Percentiles rank a stretch among this genome's conserved stretches.
Evolutionary conservation across 2,329 filamentous ascomycete genomes (phyloP).

Genomic region (Podosphaera aphanis): DNA sequence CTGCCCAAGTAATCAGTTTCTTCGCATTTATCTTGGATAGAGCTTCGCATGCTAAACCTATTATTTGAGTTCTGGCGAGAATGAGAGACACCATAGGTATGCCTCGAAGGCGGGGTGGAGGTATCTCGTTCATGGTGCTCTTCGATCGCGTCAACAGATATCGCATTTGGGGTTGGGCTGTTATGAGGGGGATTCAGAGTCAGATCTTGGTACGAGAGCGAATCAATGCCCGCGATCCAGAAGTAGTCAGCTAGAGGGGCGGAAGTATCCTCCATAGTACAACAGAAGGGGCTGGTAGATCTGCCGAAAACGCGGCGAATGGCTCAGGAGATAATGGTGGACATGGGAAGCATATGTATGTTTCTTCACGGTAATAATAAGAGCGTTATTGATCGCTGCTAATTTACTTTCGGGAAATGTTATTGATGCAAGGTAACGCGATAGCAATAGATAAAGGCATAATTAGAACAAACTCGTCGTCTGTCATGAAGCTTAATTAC

Average conservation of each 20-base stretch:
- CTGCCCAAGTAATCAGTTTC: slow-evolving; percentile 23
- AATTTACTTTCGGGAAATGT: not conserved
- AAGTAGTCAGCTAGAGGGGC: slow-evolving; percentile 51
- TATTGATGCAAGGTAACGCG: not conserved
- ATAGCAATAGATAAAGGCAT: not conserved
- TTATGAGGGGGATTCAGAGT: slow-evolving; percentile 11
- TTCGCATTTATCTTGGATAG: slow-evolving; percentile 30
- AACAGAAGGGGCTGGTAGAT: slow-evolving; percentile 5
- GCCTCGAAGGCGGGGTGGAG: slow-evolving; percentile 7
- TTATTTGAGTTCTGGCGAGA: slow-evolving; percentile 37
- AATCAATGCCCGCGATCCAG: slow-evolving; percentile 51
- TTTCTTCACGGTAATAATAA: not conserved
- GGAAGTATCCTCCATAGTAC: slow-evolving; percentile 22
- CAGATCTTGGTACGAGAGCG: slow-evolving; percentile 38
- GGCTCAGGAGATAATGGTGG: slow-evolving; percentile 3
- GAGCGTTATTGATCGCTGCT: not conserved
- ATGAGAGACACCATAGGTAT: slow-evolving; percentile 23
- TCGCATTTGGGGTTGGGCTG: slow-evolving; percentile 11
- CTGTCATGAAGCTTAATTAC: slow-evolving; percentile 1
- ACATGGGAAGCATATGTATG: slow-evolving; percentile 6
- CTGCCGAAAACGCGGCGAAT: slow-evolving; percentile 2
- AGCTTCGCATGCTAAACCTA: slow-evolving; percentile 27
- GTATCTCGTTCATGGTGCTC: slow-evolving; percentile 30
- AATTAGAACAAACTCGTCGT: not conserved
- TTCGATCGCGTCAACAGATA: slow-evolving; percentile 30